Evolutionary conservation across 2,329 filamentous ascomycete genomes (phyloP).

Genomic region (Fusarium anthophilum): DNA sequence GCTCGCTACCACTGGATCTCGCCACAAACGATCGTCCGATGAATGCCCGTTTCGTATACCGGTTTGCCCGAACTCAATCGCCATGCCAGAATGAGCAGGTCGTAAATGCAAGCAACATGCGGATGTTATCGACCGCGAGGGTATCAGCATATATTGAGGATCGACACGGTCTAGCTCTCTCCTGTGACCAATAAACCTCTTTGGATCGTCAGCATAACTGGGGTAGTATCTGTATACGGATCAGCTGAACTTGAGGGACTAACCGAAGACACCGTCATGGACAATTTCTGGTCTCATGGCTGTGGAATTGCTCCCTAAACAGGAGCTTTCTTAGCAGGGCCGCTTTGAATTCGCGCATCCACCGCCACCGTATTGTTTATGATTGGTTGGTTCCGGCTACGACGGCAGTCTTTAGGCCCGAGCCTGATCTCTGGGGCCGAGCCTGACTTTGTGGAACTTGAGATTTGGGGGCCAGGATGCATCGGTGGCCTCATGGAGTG

Average conservation of each 20-base stretch:
- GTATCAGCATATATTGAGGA: neutral
- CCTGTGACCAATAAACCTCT: neutral
- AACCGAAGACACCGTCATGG: fast-evolving
- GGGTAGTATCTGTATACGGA: neutral
- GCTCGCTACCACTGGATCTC: neutral
- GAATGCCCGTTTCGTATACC: no score
- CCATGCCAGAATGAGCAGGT: neutral
- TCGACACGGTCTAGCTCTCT: fast-evolving
- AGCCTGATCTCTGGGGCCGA: neutral
- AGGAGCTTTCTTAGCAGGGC: fast-evolving
- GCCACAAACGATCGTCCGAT: neutral
- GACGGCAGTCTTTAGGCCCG: neutral
- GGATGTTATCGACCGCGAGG: neutral
- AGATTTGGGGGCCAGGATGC: neutral
- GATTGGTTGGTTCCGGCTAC: neutral
- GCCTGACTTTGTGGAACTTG: neutral
- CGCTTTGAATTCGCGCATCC: fast-evolving
- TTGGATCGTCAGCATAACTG: no score
- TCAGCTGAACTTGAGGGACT: neutral
- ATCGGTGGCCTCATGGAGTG: fast-evolving
- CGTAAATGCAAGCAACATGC: neutral
- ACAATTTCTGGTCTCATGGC: fast-evolving
- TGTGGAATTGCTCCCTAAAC: fast-evolving
- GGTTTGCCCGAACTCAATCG: neutral
- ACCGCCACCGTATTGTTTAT: fast-evolving